Percentiles rank a stretch among this genome's conserved stretches.
Conservation (phyloP, 345 rosid genomes). For the Conringia planisiliqua region DNA sequence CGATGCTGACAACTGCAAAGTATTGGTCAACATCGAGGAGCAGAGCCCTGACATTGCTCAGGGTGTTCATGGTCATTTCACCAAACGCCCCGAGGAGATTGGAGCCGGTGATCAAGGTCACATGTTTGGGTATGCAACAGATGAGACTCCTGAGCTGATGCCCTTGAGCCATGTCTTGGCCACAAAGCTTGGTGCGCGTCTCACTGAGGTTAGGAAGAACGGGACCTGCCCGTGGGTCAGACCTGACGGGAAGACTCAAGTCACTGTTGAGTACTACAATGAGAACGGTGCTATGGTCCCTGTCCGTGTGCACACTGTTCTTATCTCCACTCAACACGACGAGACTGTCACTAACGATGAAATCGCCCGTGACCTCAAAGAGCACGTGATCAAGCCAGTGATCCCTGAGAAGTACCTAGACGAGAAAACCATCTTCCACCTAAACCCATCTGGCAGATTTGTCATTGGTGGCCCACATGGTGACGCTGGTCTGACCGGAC, state of each 20-base stretch:
- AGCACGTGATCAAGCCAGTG: slow-evolving; percentile 76
- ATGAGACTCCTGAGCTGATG: slow-evolving; percentile 71
- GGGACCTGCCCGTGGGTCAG: slow-evolving; percentile 72
- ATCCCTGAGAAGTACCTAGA: slow-evolving; percentile 74
- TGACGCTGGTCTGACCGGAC: slow-evolving; percentile 71
- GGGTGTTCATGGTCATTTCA: slow-evolving; percentile 74
- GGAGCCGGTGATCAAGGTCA: slow-evolving; percentile 86
- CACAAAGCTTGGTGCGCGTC: slow-evolving; percentile 69
- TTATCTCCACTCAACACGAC: slow-evolving; percentile 72
- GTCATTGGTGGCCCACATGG: slow-evolving; percentile 83
- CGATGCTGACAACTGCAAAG: slow-evolving; percentile 73
- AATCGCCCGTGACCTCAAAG: slow-evolving; percentile 76
- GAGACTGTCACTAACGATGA: slow-evolving; percentile 78
- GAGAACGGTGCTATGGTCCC: slow-evolving; percentile 80
- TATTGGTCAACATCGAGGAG: slow-evolving; percentile 74
- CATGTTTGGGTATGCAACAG: slow-evolving; percentile 77
- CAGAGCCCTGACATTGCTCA: slow-evolving; percentile 82
- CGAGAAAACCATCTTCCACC: slow-evolving; percentile 87
- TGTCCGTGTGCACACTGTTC: slow-evolving; percentile 71
- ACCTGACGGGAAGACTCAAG: slow-evolving; percentile 82
- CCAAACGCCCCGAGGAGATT: slow-evolving; percentile 72
- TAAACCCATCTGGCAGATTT: slow-evolving; percentile 79
- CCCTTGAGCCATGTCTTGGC: slow-evolving; percentile 78
- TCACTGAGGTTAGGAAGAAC: slow-evolving; percentile 77
- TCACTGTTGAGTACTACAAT: slow-evolving; percentile 70